These are phyloP conservation scores for Solanum pimpinellifolium DNA, from an alignment of 257 asterid species.

Conservation along the genomic window DNA sequence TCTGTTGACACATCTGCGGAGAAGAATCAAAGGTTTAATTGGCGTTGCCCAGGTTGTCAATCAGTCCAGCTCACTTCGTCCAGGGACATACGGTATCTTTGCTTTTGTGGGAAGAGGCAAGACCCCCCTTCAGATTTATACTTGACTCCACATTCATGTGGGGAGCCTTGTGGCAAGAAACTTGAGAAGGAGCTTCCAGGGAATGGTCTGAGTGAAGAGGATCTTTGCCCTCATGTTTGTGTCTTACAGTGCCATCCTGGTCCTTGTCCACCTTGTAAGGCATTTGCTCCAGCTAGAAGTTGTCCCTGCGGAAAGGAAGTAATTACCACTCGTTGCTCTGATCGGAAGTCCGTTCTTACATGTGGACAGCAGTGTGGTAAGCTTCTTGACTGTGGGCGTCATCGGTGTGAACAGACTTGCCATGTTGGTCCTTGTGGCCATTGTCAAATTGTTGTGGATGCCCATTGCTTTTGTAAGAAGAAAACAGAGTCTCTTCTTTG, in stretches of 20 bases:
- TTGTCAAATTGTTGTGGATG: conserved; percentile 62
- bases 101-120: conserved; percentile 84
- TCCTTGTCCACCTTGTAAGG: conserved; percentile 98
- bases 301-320: conserved; percentile 95
- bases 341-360: conserved; percentile 69
- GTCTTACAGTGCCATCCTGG: conserved; percentile 99
- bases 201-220: conserved; percentile 47
- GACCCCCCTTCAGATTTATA: conserved; percentile 92
- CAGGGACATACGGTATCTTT: conserved; percentile 67
- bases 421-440: conserved; percentile 88
- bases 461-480: conserved; percentile 85
- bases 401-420: conserved; percentile 55
- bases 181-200: conserved; percentile 70
- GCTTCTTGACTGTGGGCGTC: conserved; percentile 82
- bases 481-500: conserved; percentile 61
- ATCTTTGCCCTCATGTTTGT: conserved; percentile 85
- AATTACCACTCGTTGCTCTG: conserved; percentile 85
- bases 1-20: conserved; percentile 73
- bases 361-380: conserved; percentile 84
- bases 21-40: conserved; percentile 75
- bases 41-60: conserved; percentile 99
- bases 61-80: conserved; percentile 79
- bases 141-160: conserved; percentile 97
- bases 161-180: conserved; percentile 86
- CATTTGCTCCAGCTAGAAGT: conserved; percentile 77